Evolutionary conservation across 768 basidiomycete species (phyloP).

Genomic region (Sutorius australiensis): DNA sequence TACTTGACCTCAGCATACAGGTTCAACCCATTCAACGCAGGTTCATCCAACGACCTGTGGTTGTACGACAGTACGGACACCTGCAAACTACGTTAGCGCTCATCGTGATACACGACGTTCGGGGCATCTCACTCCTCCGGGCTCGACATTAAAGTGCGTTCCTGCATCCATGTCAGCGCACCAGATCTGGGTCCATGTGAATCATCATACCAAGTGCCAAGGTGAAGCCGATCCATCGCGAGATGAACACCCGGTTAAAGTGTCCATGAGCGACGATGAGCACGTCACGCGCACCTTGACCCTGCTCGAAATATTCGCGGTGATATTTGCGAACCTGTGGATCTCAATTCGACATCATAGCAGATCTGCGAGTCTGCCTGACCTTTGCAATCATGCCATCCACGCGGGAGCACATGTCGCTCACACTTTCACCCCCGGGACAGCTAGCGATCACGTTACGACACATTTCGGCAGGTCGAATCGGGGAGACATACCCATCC

Average conservation of each 20-base stretch:
- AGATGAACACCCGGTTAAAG: conserved; percentile 68
- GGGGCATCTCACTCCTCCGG: conserved; percentile 59
- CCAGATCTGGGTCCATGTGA: not conserved
- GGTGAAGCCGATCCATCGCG: conserved; percentile 77
- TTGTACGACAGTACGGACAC: conserved; percentile 82
- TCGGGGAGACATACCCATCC: conserved; percentile 55
- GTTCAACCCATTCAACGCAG: conserved; percentile 72
- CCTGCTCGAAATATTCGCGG: conserved; percentile 63
- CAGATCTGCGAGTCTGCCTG: conserved; percentile 13
- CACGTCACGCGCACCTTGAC: conserved; percentile 67
- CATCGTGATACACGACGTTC: not conserved
- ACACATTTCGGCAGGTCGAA: not conserved
- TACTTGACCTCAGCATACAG: conserved; percentile 47
- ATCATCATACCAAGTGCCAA: conserved; percentile 47
- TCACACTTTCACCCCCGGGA: conserved; percentile 80
- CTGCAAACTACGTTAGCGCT: conserved; percentile 35
- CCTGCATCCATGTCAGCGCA: conserved; percentile 37
- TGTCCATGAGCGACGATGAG: conserved; percentile 91
- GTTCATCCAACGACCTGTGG: conserved; percentile 74
- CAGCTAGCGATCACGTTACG: conserved; percentile 47
- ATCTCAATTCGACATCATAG: conserved; percentile 4
- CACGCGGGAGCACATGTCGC: conserved; percentile 76
- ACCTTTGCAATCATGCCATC: conserved; percentile 75
- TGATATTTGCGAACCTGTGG: conserved; percentile 70
- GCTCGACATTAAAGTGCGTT: conserved; percentile 80